Percentiles rank a stretch among this genome's conserved stretches.
These are phyloP conservation scores for Stagonosporopsis tanaceti DNA, from an alignment of 2,329 filamentous ascomycete species.

Conservation along the genomic window DNA sequence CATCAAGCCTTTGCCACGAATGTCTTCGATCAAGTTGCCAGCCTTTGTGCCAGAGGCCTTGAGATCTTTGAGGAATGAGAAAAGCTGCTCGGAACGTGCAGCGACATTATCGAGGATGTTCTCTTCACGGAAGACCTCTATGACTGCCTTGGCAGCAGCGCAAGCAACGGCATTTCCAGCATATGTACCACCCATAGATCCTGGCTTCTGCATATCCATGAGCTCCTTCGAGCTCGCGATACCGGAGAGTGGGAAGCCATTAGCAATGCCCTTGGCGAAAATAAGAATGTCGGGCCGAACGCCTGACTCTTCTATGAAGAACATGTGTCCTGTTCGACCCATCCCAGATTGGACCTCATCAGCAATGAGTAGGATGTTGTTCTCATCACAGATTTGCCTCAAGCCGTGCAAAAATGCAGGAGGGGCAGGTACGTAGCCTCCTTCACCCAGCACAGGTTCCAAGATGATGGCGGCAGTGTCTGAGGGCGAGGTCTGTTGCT, in stretches of 20 bases:
- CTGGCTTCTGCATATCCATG: slow-evolving; percentile 41
- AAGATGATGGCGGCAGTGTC: slow-evolving; percentile 43
- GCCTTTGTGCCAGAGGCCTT: slow-evolving; percentile 35
- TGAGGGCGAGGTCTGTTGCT: slow-evolving; percentile 38
- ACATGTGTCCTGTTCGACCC: slow-evolving; percentile 56
- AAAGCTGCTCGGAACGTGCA: slow-evolving; percentile 38
- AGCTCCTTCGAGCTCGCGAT: slow-evolving; percentile 38
- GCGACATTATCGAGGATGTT: slow-evolving; percentile 40
- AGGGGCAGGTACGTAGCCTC: slow-evolving; percentile 41
- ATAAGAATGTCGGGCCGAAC: slow-evolving; percentile 55
- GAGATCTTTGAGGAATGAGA: slow-evolving; percentile 34
- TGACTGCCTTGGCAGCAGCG: slow-evolving; percentile 37
- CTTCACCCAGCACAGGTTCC: slow-evolving; percentile 40
- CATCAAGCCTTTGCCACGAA: slow-evolving; percentile 39
- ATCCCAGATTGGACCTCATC: slow-evolving; percentile 57
- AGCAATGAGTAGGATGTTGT: slow-evolving; percentile 54
- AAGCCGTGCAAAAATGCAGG: slow-evolving; percentile 45
- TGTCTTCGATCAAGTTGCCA: slow-evolving; percentile 40
- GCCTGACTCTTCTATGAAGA: slow-evolving; percentile 53
- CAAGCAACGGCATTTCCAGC: slow-evolving; percentile 42
- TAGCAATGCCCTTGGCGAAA: slow-evolving; percentile 49
- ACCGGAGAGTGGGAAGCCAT: slow-evolving; percentile 40
- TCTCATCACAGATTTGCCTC: slow-evolving; percentile 53
- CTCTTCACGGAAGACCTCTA: slow-evolving; percentile 38
- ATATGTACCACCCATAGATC: slow-evolving; percentile 43